phyloP scores from a whole-genome alignment of 1,284 basidiomycete genomes.

The Coriolopsis trogii region DNA sequence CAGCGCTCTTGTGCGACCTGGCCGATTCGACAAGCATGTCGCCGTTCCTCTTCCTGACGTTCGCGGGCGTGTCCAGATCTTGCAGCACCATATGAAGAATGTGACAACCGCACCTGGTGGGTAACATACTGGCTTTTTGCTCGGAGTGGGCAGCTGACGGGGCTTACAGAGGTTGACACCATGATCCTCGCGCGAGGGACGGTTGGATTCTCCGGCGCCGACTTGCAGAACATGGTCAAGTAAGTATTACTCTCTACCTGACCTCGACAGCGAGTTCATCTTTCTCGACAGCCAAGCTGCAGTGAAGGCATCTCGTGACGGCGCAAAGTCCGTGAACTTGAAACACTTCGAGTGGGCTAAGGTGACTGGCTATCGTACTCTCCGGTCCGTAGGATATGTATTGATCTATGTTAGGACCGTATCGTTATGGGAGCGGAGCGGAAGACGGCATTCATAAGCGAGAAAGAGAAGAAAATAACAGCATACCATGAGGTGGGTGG shows the following conservation, averaged over 20 bases:
- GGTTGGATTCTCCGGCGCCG: constrained; percentile 90
- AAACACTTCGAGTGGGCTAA: constrained; percentile 96
- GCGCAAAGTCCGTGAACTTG: constrained; percentile 69
- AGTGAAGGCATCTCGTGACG: constrained; percentile 88
- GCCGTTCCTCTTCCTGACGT: constrained; percentile 90
- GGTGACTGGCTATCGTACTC: constrained; percentile 43
- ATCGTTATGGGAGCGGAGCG: constrained; percentile 96
- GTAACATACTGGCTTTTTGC: constrained; percentile 15
- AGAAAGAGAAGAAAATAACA: constrained; percentile 83
- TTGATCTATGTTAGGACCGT: too few species aligned
- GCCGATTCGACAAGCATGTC: constrained; percentile 91
- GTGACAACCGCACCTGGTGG: constrained; percentile 67
- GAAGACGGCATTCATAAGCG: constrained; percentile 84
- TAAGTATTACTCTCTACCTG: constrained; percentile 40
- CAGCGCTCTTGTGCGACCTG: constrained; percentile 85
- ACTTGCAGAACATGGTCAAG: constrained; percentile 94
- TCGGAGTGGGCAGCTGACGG: background rate
- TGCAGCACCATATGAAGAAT: constrained; percentile 87
- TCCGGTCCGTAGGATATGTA: background rate
- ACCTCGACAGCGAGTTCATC: constrained; percentile 2
- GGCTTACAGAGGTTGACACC: constrained; percentile 71
- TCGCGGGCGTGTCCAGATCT: constrained; percentile 84
- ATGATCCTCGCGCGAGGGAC: constrained; percentile 89
- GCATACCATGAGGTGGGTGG: constrained; percentile 86
- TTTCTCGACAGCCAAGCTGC: constrained; percentile 70